A percentile compares a stretch with the other conserved stretches of the same genome.
phyloP scores from a whole-genome alignment of 495 filamentous ascomycete genomes.

The Penicillium paxilli region DNA sequence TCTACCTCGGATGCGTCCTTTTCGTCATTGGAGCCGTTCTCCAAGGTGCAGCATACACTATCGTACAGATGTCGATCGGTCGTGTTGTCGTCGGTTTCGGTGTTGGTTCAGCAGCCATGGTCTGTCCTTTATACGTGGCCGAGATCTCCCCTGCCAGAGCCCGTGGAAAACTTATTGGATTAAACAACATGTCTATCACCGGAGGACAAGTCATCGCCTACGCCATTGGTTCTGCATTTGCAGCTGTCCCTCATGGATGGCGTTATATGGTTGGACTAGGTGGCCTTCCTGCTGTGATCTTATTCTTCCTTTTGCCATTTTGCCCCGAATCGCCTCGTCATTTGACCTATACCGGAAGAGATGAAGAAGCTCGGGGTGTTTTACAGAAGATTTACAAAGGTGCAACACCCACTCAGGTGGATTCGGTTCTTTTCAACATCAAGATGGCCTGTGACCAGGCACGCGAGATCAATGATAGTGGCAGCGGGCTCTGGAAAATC shows the following conservation, averaged over 20 bases:
- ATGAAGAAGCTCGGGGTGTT: slow-evolving; percentile 38
- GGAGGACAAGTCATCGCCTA: slow-evolving; percentile 54
- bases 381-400: slow-evolving; percentile 39
- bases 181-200: slow-evolving; percentile 59
- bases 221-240: slow-evolving; percentile 53
- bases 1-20: slow-evolving; percentile 50
- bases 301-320: slow-evolving; percentile 42
- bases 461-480: slow-evolving; percentile 31
- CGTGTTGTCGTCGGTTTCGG: slow-evolving; percentile 53
- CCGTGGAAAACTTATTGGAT: slow-evolving; percentile 54
- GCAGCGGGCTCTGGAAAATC: slow-evolving; percentile 36
- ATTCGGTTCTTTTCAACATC: slow-evolving; percentile 38
- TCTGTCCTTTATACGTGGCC: slow-evolving; percentile 46
- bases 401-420: slow-evolving; percentile 36
- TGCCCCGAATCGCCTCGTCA: slow-evolving; percentile 57
- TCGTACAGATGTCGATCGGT: slow-evolving; percentile 53
- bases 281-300: slow-evolving; percentile 47
- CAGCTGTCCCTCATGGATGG: slow-evolving; percentile 49
- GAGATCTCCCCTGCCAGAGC: slow-evolving; percentile 51
- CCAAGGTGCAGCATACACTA: slow-evolving; percentile 48
- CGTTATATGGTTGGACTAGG: slow-evolving; percentile 55
- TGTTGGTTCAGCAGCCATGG: slow-evolving; percentile 56
- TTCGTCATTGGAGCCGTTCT: slow-evolving; percentile 46
- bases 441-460: slow-evolving; percentile 36
- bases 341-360: slow-evolving; percentile 44